Evolutionary conservation across 139 green algal genomes (phyloP), one percentile per base, ranked within the genome.

Genomic region (Haematococcus lacustris): DNA sequence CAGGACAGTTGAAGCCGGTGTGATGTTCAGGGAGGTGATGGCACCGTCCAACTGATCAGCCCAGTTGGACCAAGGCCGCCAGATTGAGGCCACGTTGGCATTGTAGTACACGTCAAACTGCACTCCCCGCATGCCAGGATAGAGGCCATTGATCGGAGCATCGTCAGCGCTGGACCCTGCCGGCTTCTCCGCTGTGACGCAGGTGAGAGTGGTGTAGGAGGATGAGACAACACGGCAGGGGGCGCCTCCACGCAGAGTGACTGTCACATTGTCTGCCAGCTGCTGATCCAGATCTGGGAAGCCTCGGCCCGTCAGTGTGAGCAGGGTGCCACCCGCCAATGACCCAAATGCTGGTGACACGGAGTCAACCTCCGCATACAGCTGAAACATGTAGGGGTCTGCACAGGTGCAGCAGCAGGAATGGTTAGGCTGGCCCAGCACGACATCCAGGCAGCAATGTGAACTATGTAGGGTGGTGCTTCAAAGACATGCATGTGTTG

Each of bases 301-400:
- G 35, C 78, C 78, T n/a, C 59, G 67, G 5, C 78, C 78, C 2
- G 5, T 53, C 37, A 57, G 64, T 51, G 64, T 35, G 21, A 70
- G 30, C 30, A 43, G 26, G 0, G 73, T 80, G 43, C 78, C 78
- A 38, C 77, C 77, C n/a, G 68, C 67, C 9, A 53, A 61, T 25
- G 73, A 80, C 57, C 78, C 78, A 3, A 32, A 33, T 33, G n/a
- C 3, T 21, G 78, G 78, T 2, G 38, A 63, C 33, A 83, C 60
- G 30, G 33, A 71, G 9, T 38, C 51, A 0, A 84, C 75, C 66
- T 74, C 71, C 1, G 79, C 37, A 39, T 81, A 71, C 39, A 84
- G 67, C 66, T 80, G 74, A 62, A 84, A 84, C 34, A 74, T 57
- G 79, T 84, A 84, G 34, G 74, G 67, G 26, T 23, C 72, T 50